Evolutionary conservation across 1,284 basidiomycete genomes (phyloP), one percentile per base, ranked within the genome.

Genomic region (Moniliella sp.): DNA sequence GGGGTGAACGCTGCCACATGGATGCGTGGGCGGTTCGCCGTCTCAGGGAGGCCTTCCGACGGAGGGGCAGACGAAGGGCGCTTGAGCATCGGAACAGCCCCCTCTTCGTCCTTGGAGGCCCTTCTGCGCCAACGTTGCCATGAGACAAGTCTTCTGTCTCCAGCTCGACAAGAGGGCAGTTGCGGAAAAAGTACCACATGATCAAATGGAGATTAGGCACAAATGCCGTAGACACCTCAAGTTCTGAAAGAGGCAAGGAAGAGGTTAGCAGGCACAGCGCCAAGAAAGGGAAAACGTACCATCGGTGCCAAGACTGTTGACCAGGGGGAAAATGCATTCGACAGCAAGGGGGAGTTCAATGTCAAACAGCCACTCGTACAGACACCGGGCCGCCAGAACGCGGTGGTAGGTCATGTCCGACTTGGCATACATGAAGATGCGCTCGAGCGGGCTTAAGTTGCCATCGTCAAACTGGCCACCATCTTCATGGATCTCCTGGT

Each of bases 161-260:
- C 5, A 46, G 36, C 30, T 46, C 45, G 27, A 39, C 40, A 14
- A 39, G 37, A 34, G 36, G 37, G 47, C 67, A 48, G 44, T 78
- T 73, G 18, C 80, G 76, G 55, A 82, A 76, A 63, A 88, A 94
- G 74, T 80, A 91, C 83, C 83, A 93, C 44, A 93, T 72, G 45
- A 91, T 72, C 27, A 71, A 65, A 31, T 81, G 73, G 15, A 97
- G 66, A 50, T 82, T 75, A 2, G 73, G 69, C 1, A 81, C 76
- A 25, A 97, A 74, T 0, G 82, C 78, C 52, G 91, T 81, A 61
- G 82, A 84, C 38, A 97, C 84, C 25, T 71, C 64, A 46, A 88
- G 81, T 44, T 93, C 86, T 80, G 52, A 10, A 32, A 39, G 32
- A 19, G 26, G 27, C 30, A 28, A 30, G 7, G 26, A 14, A 14